phyloP scores from a whole-genome alignment of 164 flowering plant species.

The Vitis riparia region DNA sequence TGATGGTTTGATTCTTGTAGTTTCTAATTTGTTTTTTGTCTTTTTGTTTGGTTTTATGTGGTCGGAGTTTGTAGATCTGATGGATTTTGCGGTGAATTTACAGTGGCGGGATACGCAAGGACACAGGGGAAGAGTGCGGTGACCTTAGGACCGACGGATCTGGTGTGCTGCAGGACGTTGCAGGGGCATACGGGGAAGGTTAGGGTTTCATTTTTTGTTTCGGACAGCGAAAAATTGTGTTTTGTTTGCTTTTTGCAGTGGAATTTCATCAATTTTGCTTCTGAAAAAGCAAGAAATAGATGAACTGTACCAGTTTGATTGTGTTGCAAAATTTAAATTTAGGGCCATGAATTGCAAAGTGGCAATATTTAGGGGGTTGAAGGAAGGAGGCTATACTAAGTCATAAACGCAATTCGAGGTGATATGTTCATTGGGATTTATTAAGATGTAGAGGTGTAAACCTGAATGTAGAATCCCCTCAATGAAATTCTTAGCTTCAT shows the following conservation, averaged over 20 bases:
- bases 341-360: background rate
- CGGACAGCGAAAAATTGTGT: background rate
- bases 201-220: background rate
- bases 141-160: constrained; percentile 85
- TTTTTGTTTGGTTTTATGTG: background rate
- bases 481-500: background rate
- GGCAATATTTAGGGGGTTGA: background rate
- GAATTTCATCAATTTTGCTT: too few relatives aligned
- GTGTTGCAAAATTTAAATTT: background rate
- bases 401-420: background rate
- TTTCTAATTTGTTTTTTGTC: background rate
- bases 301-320: background rate
- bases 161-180: constrained; percentile 84
- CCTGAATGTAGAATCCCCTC: background rate
- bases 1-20: constrained; percentile 46
- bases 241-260: too few relatives aligned
- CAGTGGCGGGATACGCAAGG: constrained; percentile 77
- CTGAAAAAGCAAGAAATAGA: too few relatives aligned
- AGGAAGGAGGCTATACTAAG: background rate
- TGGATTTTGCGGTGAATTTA: constrained; percentile 9
- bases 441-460: background rate
- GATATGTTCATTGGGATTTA: background rate
- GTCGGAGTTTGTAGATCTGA: constrained; percentile 13
- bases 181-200: constrained; percentile 98
- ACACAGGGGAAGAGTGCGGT: constrained; percentile 63